Base-by-base conservation (phyloP, 2,329 filamentous ascomycete species). In the Chaetomium globosum region DNA sequence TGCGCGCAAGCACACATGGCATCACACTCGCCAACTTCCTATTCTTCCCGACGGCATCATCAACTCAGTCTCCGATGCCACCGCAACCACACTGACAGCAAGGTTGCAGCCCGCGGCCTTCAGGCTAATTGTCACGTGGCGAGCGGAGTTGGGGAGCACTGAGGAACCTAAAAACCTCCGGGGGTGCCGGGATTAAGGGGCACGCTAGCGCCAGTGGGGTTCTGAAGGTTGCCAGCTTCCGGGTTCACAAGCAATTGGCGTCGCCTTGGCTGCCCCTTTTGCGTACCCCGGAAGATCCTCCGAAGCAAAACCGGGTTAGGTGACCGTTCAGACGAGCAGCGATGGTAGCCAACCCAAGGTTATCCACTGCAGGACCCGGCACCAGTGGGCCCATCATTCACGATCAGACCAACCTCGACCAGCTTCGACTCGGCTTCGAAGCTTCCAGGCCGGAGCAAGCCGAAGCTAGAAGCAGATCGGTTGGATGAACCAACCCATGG, bases 101-200 rank as follows among this genome's bases (percentile, higher is more conserved):
- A 36, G 33, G 54, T 63, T 31, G 61, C 52, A 65, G 56, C 33
- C 60, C 63, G 55, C 53, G 19, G 30, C 13, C 30, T 67, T 70
- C 64, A 70, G 69, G 62, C 69, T 70, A 67, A 70, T 64, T 61
- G n/a, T 16, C 64, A 68, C 67, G 64, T 67, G 65, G 58, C 30
- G 55, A 61, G 28, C 31, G 21, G 48, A 19, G 43, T 52, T 5
- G 21, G 30, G 19, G 54, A 16, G 39, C 19, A 30, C 7, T 28
- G 8, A 51, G 28, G 10, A 23, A 33, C 55, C 23, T 10, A 8
- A 57, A 21, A 39, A 31, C n/a, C 26, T 9, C 36, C 48, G 59
- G 52, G 13, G 2, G 12, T 7, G 26, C 61, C 54, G 61, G 64
- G 54, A 67, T 63, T 58, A 59, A 64, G 52, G 56, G 57, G 62